Evolutionary conservation across 2,329 filamentous ascomycete species (phyloP).

Genomic region (Aspergillus chevalieri): DNA sequence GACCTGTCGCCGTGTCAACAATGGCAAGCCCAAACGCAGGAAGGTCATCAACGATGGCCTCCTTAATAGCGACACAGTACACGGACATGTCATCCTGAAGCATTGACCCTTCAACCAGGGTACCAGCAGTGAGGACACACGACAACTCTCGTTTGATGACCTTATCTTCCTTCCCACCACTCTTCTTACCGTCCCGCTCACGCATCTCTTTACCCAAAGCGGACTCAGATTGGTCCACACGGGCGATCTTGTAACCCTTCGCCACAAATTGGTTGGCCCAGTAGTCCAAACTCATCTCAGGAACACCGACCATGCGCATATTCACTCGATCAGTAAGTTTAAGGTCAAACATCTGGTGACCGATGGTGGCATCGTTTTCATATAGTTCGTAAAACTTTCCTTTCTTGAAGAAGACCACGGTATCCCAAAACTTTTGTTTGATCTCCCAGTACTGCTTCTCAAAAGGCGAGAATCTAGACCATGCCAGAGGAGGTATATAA

Average conservation of each 20-base stretch:
- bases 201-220: constrained; percentile 97
- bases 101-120: constrained; percentile 92
- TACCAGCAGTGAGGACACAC: constrained; percentile 85
- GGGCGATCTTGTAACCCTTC: constrained; percentile 94
- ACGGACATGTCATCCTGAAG: constrained; percentile 96
- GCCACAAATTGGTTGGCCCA: constrained; percentile 99
- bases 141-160: constrained; percentile 87
- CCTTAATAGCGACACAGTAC: constrained; percentile 92
- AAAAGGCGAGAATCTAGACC: constrained; percentile 80
- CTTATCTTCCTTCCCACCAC: constrained; percentile 68
- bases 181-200: constrained; percentile 62
- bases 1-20: constrained; percentile 90
- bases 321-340: constrained; percentile 98
- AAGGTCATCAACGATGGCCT: constrained; percentile 60
- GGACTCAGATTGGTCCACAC: constrained; percentile 95
- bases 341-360: constrained; percentile 92
- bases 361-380: constrained; percentile 93
- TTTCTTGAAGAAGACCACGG: constrained; percentile 99
- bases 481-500: constrained; percentile 78
- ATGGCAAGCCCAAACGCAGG: constrained; percentile 89
- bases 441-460: constrained; percentile 99
- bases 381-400: constrained; percentile 99
- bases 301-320: constrained; percentile 99
- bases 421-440: constrained; percentile 96
- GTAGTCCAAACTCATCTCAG: constrained; percentile 87